phyloP scores from a whole-genome alignment of 73 alveolate species.

The Paramecium primaurelia region DNA sequence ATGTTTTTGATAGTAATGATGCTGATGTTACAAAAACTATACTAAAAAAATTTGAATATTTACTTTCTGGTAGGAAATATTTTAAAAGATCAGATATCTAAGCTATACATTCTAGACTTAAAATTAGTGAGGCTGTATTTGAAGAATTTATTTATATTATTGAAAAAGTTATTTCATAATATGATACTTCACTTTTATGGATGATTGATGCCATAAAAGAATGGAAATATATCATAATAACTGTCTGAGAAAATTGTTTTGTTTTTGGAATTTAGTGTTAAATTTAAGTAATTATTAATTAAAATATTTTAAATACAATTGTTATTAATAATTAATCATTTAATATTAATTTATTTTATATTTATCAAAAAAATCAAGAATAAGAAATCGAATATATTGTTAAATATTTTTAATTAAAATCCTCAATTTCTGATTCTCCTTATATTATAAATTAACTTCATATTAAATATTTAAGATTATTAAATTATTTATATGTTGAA shows the following conservation, averaged over 20 bases:
- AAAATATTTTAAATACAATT: neutral
- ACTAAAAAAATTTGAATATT: neutral
- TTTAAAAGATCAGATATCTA: constrained; percentile 33
- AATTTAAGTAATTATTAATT: neutral
- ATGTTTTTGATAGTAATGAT: neutral
- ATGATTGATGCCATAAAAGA: neutral
- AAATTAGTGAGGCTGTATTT: neutral
- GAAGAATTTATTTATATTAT: neutral
- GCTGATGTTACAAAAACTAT: neutral
- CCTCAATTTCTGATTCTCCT: neutral
- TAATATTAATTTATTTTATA: neutral
- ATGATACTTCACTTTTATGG: constrained; percentile 21
- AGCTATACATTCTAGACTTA: constrained; percentile 14
- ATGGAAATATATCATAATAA: constrained; percentile 15
- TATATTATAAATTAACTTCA: neutral
- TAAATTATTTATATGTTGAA: neutral
- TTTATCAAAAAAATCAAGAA: neutral
- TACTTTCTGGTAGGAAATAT: constrained; percentile 3
- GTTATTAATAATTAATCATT: neutral
- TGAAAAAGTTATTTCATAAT: neutral
- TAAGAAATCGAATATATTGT: neutral
- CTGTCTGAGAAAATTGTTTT: neutral
- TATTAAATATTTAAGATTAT: neutral
- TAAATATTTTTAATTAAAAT: neutral
- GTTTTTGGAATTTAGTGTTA: neutral